phyloP scores from a whole-genome alignment of 371 early-diverging fungal species.

The Zychaea mexicana region DNA sequence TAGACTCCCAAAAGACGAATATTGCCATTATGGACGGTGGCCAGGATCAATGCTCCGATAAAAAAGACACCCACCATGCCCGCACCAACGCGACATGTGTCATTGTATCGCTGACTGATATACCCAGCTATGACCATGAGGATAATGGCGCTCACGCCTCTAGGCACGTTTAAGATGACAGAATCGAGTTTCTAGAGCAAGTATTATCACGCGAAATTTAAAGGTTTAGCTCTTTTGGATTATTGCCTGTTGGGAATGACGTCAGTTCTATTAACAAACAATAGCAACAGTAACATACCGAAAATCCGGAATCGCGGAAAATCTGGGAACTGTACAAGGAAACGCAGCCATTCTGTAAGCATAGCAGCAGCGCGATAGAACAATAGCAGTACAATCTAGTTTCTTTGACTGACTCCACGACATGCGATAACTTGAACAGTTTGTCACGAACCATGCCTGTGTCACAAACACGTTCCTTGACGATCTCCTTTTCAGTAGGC shows the following conservation, averaged over 20 bases:
- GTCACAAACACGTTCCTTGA: slow-evolving; percentile 12
- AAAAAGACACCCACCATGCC: not conserved
- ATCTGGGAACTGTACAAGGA: slow-evolving; percentile 10
- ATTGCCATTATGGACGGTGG: not conserved
- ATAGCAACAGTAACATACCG: slow-evolving; percentile 7
- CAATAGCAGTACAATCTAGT: slow-evolving; percentile 9
- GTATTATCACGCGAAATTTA: too few species aligned
- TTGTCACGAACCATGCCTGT: slow-evolving; percentile 5
- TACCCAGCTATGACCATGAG: slow-evolving; percentile 1
- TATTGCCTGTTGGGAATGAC: too few species aligned
- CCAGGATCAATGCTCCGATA: slow-evolving; percentile 2
- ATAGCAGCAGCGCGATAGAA: not conserved
- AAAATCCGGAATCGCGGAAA: slow-evolving; percentile 14
- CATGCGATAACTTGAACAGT: slow-evolving; percentile 5
- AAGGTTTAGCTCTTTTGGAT: not conserved
- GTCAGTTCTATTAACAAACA: too few species aligned
- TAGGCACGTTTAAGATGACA: not conserved
- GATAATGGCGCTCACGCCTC: not conserved
- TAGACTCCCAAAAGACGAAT: slow-evolving; percentile 13
- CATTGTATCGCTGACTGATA: slow-evolving; percentile 7
- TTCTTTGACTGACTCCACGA: slow-evolving; percentile 12
- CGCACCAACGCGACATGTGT: slow-evolving; percentile 5
- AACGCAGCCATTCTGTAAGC: slow-evolving; percentile 12
- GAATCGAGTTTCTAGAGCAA: slow-evolving; percentile 5
- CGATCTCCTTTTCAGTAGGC: slow-evolving; percentile 4